Conservation (phyloP, 2,329 filamentous ascomycete species). For the Aureobasidium sp. region DNA sequence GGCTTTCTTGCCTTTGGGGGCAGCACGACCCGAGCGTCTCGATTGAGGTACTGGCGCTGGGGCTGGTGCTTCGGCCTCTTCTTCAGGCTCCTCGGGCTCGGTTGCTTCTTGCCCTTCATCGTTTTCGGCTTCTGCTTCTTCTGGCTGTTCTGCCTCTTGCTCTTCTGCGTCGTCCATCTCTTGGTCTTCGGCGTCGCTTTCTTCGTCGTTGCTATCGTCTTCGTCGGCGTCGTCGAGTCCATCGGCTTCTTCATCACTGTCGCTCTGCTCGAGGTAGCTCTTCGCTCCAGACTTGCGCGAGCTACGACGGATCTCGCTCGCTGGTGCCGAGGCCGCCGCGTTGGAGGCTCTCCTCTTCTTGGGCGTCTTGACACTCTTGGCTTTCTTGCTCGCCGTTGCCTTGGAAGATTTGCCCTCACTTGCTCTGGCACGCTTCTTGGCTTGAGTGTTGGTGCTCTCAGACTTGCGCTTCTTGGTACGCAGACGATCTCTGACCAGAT, state of each 20-base stretch:
- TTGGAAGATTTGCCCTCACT: constrained; percentile 23
- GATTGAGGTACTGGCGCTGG: neutral
- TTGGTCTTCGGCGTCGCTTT: constrained; percentile 14
- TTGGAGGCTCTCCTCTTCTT: constrained; percentile 29
- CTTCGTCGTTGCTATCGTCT: constrained; percentile 15
- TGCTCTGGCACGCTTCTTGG: constrained; percentile 25
- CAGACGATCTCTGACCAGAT: constrained; percentile 62
- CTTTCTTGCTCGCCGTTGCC: constrained; percentile 24
- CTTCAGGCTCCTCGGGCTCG: neutral
- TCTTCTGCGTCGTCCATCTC: constrained; percentile 3
- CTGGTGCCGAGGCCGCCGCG: constrained; percentile 29
- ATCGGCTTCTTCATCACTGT: constrained; percentile 23
- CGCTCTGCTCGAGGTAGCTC: constrained; percentile 41
- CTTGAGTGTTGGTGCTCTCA: constrained; percentile 22
- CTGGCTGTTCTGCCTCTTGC: constrained; percentile 9
- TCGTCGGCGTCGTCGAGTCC: constrained; percentile 5
- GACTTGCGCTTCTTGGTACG: constrained; percentile 50
- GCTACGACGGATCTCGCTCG: constrained; percentile 39
- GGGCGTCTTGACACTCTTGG: constrained; percentile 32
- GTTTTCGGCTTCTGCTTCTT: constrained; percentile 16
- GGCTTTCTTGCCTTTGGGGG: constrained; percentile 12
- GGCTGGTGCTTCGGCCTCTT: neutral
- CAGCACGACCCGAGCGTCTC: neutral
- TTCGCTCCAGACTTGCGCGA: constrained; percentile 32
- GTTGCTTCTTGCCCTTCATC: constrained; percentile 17